phyloP scores from a whole-genome alignment of 2,329 filamentous ascomycete genomes.

The Trichoderma afroharzianum region DNA sequence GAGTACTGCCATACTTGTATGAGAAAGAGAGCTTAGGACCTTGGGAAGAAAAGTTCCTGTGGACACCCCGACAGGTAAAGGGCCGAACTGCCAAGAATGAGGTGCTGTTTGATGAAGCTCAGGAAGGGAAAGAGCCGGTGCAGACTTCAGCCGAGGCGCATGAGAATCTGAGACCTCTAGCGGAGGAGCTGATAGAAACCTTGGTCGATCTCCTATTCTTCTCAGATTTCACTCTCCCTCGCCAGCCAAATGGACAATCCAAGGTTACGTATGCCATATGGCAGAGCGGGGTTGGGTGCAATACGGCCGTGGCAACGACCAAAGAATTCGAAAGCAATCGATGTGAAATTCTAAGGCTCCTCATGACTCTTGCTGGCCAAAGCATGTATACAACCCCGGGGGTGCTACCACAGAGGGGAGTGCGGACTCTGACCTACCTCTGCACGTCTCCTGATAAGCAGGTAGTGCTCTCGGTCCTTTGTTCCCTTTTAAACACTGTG shows the following conservation, averaged over 20 bases:
- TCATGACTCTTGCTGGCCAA: constrained; percentile 82
- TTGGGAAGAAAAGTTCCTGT: constrained; percentile 96
- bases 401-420: constrained; percentile 75
- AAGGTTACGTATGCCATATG: constrained; percentile 94
- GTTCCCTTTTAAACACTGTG: constrained; percentile 91
- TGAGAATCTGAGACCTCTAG: constrained; percentile 80
- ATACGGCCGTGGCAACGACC: constrained; percentile 79
- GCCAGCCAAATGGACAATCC: constrained; percentile 63
- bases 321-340: constrained; percentile 93
- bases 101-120: constrained; percentile 78
- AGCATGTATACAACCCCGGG: constrained; percentile 89
- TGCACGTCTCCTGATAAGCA: constrained; percentile 88
- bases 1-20: constrained; percentile 86
- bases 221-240: constrained; percentile 80
- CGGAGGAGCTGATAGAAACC: constrained; percentile 88
- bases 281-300: constrained; percentile 97
- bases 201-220: constrained; percentile 89
- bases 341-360: constrained; percentile 80
- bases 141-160: constrained; percentile 57
- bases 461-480: constrained; percentile 81
- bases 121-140: constrained; percentile 50
- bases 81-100: constrained; percentile 67
- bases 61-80: constrained; percentile 70
- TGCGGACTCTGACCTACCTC: constrained; percentile 82
- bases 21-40: constrained; percentile 76